Percentiles rank a stretch among this genome's conserved stretches.
These are phyloP conservation scores for Angophora floribunda DNA, from an alignment of 345 rosid genomes.

Conservation along the genomic window DNA sequence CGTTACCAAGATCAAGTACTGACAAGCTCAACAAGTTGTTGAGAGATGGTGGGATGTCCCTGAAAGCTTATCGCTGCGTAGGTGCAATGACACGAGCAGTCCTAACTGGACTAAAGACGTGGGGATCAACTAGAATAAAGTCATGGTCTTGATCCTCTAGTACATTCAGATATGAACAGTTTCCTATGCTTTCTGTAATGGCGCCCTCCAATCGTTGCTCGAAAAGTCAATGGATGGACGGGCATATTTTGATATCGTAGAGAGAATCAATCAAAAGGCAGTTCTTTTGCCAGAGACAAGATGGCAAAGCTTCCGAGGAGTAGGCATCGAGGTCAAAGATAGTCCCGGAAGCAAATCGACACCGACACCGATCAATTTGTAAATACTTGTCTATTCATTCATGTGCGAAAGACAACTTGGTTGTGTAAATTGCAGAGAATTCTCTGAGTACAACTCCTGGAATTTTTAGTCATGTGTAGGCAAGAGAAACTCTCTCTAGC, in stretches of 20 bases:
- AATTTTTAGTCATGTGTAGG: background rate
- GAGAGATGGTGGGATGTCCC: background rate
- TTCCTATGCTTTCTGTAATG: background rate
- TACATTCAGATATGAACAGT: background rate
- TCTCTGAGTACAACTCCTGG: background rate
- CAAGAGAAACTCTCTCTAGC: background rate
- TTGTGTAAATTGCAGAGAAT: background rate
- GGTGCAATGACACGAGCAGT: background rate
- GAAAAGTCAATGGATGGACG: background rate
- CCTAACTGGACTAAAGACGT: rapidly evolving
- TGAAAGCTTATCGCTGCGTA: background rate
- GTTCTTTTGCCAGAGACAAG: rapidly evolving
- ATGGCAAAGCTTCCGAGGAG: background rate
- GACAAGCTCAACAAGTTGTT: background rate
- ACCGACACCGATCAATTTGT: background rate
- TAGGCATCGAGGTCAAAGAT: background rate
- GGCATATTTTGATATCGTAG: background rate
- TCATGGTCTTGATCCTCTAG: background rate
- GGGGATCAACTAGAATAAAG: rapidly evolving
- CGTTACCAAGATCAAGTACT: background rate
- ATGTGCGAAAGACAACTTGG: background rate
- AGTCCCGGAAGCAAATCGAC: background rate
- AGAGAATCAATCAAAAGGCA: background rate
- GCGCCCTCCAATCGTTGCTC: background rate
- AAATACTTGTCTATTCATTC: background rate